Percentiles rank a stretch among this genome's conserved stretches.
Evolutionary conservation across 83 land plant genomes (phyloP).

Genomic region (Thuja plicata): DNA sequence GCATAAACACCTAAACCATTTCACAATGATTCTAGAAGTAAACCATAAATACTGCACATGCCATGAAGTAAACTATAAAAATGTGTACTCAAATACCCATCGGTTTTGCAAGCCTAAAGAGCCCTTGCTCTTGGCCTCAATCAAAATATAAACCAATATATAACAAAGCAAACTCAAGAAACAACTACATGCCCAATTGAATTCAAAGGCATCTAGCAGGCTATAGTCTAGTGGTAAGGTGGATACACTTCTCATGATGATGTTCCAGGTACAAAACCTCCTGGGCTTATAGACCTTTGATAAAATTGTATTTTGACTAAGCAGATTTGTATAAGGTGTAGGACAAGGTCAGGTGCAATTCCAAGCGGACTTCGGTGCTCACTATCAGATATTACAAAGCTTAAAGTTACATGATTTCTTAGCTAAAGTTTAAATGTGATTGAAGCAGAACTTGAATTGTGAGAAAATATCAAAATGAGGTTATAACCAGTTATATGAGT

Average conservation of each 20-base stretch:
- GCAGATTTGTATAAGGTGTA: not conserved
- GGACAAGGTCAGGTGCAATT: not conserved
- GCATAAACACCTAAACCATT: not conserved
- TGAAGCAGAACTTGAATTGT: not conserved
- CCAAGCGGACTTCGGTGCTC: not conserved
- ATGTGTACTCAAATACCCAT: not conserved
- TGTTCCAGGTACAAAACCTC: not conserved
- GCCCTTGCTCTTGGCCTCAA: not conserved
- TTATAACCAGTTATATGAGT: not conserved
- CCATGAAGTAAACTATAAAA: too few relatives aligned
- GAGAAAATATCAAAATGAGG: not conserved
- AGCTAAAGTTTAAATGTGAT: not conserved
- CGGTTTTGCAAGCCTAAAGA: not conserved
- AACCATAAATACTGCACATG: not conserved
- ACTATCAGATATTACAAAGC: too few relatives aligned
- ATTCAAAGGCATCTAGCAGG: not conserved
- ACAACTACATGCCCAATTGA: not conserved
- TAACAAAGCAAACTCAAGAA: not conserved
- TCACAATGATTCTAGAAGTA: not conserved
- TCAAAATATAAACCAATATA: not conserved
- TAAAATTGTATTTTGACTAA: not conserved
- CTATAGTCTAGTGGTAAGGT: not conserved
- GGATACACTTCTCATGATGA: not conserved
- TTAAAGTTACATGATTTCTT: too few relatives aligned
- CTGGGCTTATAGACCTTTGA: not conserved